phyloP scores from a whole-genome alignment of 2,329 filamentous ascomycete species.

The Tricladium varicosporioides region DNA sequence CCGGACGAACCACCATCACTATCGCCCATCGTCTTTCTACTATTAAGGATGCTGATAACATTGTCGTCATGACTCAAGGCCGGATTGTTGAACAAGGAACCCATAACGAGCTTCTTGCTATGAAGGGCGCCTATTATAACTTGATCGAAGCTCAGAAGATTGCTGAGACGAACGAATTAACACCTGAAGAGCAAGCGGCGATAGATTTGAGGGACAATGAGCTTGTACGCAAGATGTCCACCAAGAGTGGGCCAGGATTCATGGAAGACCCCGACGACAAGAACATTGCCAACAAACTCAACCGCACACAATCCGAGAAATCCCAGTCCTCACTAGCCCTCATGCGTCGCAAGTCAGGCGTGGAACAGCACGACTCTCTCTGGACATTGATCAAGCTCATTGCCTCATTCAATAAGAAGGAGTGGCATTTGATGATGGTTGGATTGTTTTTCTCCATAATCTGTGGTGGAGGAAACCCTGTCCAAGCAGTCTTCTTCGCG shows the following conservation, averaged over 20 bases:
- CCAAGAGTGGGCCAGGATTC: conserved; percentile 40
- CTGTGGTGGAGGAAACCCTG: conserved; percentile 77
- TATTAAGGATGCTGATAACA: conserved; percentile 91
- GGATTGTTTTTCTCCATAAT: conserved; percentile 74
- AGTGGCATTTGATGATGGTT: conserved; percentile 69
- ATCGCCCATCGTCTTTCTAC: conserved; percentile 96
- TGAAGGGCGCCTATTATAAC: conserved; percentile 72
- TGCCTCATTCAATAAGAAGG: conserved; percentile 72
- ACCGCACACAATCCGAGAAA: conserved; percentile 53
- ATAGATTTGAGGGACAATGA: conserved; percentile 50
- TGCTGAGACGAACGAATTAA: conserved; percentile 55
- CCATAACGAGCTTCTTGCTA: conserved; percentile 74
- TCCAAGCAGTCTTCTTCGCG: conserved; percentile 78
- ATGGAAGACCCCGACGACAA: conserved; percentile 60
- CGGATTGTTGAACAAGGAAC: conserved; percentile 90
- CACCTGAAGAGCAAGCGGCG: conserved; percentile 49
- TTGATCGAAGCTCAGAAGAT: conserved; percentile 89
- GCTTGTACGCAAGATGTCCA: conserved; percentile 47
- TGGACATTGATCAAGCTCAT: conserved; percentile 79
- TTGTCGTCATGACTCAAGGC: conserved; percentile 86
- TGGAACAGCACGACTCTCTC: conserved; percentile 60
- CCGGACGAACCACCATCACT: conserved; percentile 89
- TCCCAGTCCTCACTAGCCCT: conserved; percentile 71
- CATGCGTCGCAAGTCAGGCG: conserved; percentile 50
- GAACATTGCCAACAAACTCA: conserved; percentile 55